Evolutionary conservation across 148 eudicot species (phyloP).

Genomic region (Rhododendron williamsianum): DNA sequence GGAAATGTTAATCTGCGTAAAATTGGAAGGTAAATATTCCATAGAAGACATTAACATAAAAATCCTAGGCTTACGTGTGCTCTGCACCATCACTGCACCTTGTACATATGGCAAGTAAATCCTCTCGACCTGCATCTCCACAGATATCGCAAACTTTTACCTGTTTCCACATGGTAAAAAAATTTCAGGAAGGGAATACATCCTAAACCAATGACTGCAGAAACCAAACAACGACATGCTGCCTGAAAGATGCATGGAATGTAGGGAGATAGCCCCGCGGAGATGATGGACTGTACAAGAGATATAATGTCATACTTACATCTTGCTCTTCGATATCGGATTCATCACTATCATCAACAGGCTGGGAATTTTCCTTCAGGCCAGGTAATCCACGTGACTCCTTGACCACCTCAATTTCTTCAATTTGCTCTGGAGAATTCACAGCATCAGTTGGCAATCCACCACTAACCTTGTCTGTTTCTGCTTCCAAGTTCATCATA

Average conservation of each 20-base stretch:
- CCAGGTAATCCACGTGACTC: constrained; percentile 20
- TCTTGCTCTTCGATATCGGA: constrained; percentile 73
- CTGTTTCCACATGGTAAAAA: constrained; percentile 26
- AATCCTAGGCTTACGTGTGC: constrained; percentile 64
- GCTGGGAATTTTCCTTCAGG: constrained; percentile 28
- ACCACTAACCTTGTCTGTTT: constrained; percentile 4
- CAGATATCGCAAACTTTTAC: constrained; percentile 96
- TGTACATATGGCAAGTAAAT: constrained; percentile 87
- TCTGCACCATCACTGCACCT: constrained; percentile 95
- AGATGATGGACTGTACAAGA: not conserved
- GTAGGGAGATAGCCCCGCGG: not conserved
- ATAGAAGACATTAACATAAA: not conserved
- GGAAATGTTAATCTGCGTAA: not conserved
- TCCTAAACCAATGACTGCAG: not conserved
- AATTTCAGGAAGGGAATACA: constrained; percentile 1
- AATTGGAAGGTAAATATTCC: not conserved
- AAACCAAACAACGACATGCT: not conserved
- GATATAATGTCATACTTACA: constrained; percentile 42
- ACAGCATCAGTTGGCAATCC: constrained; percentile 21
- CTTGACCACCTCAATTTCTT: constrained; percentile 26
- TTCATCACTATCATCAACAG: constrained; percentile 48
- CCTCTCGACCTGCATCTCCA: constrained; percentile 97
- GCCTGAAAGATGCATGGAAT: not conserved
- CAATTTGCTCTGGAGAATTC: constrained; percentile 20
- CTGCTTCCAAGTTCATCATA: not conserved